Base-by-base conservation (phyloP, 2,329 filamentous ascomycete genomes). In the Phyllosticta paracitricarpa region DNA sequence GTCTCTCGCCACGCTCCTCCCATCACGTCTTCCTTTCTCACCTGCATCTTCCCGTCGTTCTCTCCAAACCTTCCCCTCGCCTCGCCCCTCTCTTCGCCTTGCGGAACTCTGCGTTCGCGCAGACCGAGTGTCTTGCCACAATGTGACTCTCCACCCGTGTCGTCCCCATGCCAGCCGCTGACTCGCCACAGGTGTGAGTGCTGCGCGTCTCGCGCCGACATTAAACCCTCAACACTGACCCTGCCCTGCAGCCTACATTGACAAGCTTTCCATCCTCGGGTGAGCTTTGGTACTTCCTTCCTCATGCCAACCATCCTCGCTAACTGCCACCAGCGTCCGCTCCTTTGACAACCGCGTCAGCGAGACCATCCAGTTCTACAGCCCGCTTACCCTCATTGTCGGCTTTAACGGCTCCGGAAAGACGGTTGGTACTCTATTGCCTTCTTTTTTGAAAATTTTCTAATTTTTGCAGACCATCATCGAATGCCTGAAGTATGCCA, bases 341-440 rank as follows among this genome's bases (percentile, higher is more conserved):
- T 97, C 93, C 62, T 97, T 97, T 73, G 89, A 88, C 74, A 88
- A 89, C 65, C 80, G 81, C 53, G 79, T 82, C 63, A 82, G 82
- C 65, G 89, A 97, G 76, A 87, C 84, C 48, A 96, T 97, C 64
- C 82, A 88, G 67, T 97, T 99, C 73, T 86, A 91, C 66, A 88
- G 89, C 0, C 95, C 94, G 26, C 82, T 99, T 61, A 99, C 94
- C 12, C 82, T 99, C 64, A 99, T 99, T 67, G 95, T 99, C 62
- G 94, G 94, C 62, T 90, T 91, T 76, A 99, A 99, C 78, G 94
- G 94, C 61, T 97, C 93, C 0, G 94, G 94, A 64, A 99, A 99
- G 78, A 99, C 94, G 9, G 81, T 83, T 76, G 54, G 73, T 68
- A 26, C 28, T 52, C 28, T 26, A 35, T 48, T 65, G 62, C 24